phyloP scores from a whole-genome alignment of 192 early-diverging fungal species.

The Dissophora ornata region DNA sequence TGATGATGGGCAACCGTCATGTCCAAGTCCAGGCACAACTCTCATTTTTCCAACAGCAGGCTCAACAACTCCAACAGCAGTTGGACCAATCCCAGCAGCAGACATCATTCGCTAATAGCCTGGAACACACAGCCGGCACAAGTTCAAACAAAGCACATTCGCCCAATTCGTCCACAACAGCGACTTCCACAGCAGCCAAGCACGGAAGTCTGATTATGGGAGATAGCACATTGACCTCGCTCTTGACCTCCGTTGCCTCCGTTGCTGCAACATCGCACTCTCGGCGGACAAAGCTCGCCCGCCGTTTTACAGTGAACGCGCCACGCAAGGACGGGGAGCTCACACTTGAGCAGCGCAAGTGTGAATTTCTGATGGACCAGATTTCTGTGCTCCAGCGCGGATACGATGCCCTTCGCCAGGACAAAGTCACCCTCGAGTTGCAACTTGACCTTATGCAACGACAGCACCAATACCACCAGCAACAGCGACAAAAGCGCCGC shows the following conservation, averaged over 20 bases:
- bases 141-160: conserved; percentile 1
- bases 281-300: conserved; percentile 23
- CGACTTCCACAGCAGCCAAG: conserved; percentile 8
- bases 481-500: conserved; percentile 51
- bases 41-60: conserved; percentile 37
- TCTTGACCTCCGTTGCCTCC: conserved; percentile 33
- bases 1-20: conserved; percentile 44
- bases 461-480: conserved; percentile 52
- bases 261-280: conserved; percentile 23
- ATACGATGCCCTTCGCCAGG: conserved; percentile 43
- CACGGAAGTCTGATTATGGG: conserved; percentile 22
- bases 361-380: conserved; percentile 51
- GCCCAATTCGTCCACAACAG: not conserved
- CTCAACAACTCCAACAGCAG: conserved; percentile 24
- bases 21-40: conserved; percentile 46
- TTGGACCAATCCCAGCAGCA: conserved; percentile 1
- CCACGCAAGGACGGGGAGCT: conserved; percentile 28
- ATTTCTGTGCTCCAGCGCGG: conserved; percentile 44
- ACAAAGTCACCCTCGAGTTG: conserved; percentile 46
- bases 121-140: no score
- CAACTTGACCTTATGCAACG: conserved; percentile 49
- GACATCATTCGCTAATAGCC: no score
- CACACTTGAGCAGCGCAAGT: conserved; percentile 46
- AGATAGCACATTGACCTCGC: conserved; percentile 19
- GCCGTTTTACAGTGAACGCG: conserved; percentile 46